Evolutionary conservation across 805 yeast genomes (phyloP), one percentile per base, ranked within the genome.

Genomic region (Gaillardinia entomophila): DNA sequence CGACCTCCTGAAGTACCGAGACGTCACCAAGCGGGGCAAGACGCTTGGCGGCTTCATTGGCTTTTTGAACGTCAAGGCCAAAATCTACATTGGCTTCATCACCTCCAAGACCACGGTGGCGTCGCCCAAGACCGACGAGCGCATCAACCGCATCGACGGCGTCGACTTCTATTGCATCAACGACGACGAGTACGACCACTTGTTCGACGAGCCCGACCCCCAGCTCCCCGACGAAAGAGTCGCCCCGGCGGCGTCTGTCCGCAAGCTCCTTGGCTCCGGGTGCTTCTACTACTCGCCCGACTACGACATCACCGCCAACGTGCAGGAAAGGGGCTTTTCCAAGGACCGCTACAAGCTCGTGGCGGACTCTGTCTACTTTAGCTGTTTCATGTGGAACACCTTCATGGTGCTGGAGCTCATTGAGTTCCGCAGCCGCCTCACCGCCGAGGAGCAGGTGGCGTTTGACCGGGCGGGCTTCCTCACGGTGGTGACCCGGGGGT

Each of bases 151-250:
- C 30, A 71, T 83, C 4, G 60, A 69, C n/a, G 77, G 71, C 16
- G 82, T 80, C 1, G 78, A 76, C 34, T 81, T 82, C 49, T 71
- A 73, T 37, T 80, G 89, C 45, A 60, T 83, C 27, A 75, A 73
- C 37, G 72, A 70, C 29, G 77, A 73, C 29, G 66, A 62, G 23
- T 77, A 55, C 47, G 90, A 82, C 49, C 44, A 56, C 26, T 41
- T 51, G 40, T 41, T 51, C 22, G 29, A 30, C 10, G 46, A 43
- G 15, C 10, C 20, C 33, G 13, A n/a, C 11, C 23, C 18, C 11
- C 29, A 15, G 14, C 29, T 25, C 12, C 12, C 25, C 14, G 12
- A 30, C 22, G 49, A 55, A 16, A 30, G 62, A 34, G 35, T 37
- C 23, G 30, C 42, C 18, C 77, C 77, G 2, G 66, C 72, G 4